These are phyloP conservation scores for Cryptococcus sp. DNA, from an alignment of 1,284 basidiomycete species.

Conservation along the genomic window DNA sequence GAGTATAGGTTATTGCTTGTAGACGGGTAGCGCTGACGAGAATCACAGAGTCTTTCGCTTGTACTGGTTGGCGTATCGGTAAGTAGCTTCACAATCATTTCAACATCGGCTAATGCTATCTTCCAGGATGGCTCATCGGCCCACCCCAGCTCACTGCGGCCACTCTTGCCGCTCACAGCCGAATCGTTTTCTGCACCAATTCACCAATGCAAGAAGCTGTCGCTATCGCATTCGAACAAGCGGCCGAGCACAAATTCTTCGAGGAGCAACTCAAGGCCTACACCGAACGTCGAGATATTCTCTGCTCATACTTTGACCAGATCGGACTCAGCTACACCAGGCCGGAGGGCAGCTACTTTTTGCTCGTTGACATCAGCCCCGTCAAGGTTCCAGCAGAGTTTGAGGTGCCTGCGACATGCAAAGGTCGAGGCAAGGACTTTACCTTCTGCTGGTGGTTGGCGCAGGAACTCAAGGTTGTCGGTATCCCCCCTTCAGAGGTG, in stretches of 20 bases:
- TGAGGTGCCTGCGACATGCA: constrained; percentile 71
- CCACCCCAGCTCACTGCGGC: constrained; percentile 80
- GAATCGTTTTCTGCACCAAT: constrained; percentile 94
- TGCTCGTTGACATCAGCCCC: constrained; percentile 80
- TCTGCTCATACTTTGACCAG: constrained; percentile 76
- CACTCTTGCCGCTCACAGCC: constrained; percentile 83
- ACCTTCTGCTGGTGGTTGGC: constrained; percentile 90
- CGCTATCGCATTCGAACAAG: constrained; percentile 80
- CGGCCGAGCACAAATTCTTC: constrained; percentile 73
- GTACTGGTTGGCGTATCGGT: constrained; percentile 96
- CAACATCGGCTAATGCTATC: neutral
- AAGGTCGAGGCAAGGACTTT: constrained; percentile 85
- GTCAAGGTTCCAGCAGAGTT: constrained; percentile 78
- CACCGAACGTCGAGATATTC: constrained; percentile 70
- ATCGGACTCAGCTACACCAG: constrained; percentile 83
- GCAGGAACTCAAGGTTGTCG: constrained; percentile 80
- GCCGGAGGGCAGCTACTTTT: constrained; percentile 87
- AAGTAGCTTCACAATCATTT: constrained; percentile 13
- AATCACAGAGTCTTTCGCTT: constrained; percentile 82
- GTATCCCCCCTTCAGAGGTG: constrained; percentile 88
- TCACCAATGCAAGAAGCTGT: constrained; percentile 89
- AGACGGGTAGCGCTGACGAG: constrained; percentile 5
- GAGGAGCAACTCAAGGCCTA: constrained; percentile 77
- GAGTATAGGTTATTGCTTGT: constrained; percentile 43
- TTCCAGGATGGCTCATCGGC: constrained; percentile 78